phyloP scores from a whole-genome alignment of 2,329 filamentous ascomycete species.

The Ascosphaera acerosa region DNA sequence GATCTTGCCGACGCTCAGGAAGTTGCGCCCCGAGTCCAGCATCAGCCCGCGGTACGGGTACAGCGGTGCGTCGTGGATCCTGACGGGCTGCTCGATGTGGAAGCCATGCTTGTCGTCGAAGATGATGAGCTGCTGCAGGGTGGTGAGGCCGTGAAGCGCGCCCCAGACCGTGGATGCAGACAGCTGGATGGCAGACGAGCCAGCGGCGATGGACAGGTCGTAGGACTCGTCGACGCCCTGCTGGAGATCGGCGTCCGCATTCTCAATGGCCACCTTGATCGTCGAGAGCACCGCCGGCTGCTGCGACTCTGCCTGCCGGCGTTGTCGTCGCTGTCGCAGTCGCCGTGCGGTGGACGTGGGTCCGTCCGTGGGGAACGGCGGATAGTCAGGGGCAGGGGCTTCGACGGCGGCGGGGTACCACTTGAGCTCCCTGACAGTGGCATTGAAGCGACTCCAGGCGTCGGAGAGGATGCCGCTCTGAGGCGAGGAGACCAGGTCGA shows the following conservation, averaged over 20 bases:
- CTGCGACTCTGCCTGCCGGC: slow-evolving; percentile 10
- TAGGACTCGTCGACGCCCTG: slow-evolving; percentile 34
- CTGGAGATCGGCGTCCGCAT: slow-evolving; percentile 24
- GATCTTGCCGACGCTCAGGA: slow-evolving; percentile 25
- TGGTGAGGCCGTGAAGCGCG: slow-evolving; percentile 30
- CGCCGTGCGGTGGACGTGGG: slow-evolving; percentile 7
- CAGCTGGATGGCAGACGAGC: slow-evolving; percentile 20
- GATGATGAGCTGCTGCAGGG: slow-evolving; percentile 31
- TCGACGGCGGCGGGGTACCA: slow-evolving; percentile 30
- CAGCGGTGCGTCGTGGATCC: slow-evolving; percentile 24
- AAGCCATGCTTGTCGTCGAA: slow-evolving; percentile 17
- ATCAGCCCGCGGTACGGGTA: slow-evolving; percentile 31
- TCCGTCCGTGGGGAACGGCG: slow-evolving; percentile 29
- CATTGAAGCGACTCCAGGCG: slow-evolving; percentile 26
- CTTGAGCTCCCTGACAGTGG: slow-evolving; percentile 23
- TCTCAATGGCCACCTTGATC: slow-evolving; percentile 22
- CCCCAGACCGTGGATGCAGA: slow-evolving; percentile 28
- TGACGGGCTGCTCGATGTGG: slow-evolving; percentile 27
- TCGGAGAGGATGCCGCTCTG: slow-evolving; percentile 16
- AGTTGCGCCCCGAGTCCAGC: slow-evolving; percentile 30
- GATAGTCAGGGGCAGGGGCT: slow-evolving; percentile 25
- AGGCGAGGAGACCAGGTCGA: slow-evolving; percentile 17
- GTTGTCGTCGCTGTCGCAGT: slow-evolving; percentile 8
- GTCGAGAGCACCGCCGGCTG: slow-evolving; percentile 13
- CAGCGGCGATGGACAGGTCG: slow-evolving; percentile 19